Evolutionary conservation across 225 moss, liverwort and hornwort species (phyloP).

Genomic region (Takakia lepidozioides): DNA sequence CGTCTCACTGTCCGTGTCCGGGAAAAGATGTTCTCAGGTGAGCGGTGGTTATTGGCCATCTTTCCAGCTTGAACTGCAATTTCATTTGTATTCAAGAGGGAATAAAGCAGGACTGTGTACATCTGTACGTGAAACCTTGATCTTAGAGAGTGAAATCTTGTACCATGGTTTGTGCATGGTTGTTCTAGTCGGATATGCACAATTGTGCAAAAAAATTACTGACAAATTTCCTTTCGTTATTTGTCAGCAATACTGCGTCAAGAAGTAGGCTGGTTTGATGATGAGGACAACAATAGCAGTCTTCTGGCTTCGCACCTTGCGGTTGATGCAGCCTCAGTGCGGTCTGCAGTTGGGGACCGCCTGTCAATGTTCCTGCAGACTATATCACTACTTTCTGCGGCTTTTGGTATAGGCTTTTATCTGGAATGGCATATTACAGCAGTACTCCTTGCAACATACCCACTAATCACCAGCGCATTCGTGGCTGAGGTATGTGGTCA

Average conservation of each 20-base stretch:
- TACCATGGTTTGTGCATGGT: too few relatives aligned
- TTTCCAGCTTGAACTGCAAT: too few relatives aligned
- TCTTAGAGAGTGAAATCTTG: too few relatives aligned
- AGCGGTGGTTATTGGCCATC: too few relatives aligned
- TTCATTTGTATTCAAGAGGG: too few relatives aligned
- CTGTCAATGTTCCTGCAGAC: constrained; percentile 66
- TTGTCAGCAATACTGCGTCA: constrained; percentile 73
- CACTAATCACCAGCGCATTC: constrained; percentile 61
- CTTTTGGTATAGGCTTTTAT: constrained; percentile 61
- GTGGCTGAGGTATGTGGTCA: constrained; percentile 62
- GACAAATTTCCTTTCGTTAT: too few relatives aligned
- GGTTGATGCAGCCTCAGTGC: constrained; percentile 59
- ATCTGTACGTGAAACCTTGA: too few relatives aligned
- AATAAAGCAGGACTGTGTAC: too few relatives aligned
- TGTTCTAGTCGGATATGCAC: too few relatives aligned
- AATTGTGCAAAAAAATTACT: too few relatives aligned
- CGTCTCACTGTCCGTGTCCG: neutral
- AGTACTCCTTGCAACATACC: constrained; percentile 74
- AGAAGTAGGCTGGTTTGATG: constrained; percentile 82
- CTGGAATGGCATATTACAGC: constrained; percentile 77
- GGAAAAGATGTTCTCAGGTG: neutral
- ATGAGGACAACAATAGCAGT: constrained; percentile 64
- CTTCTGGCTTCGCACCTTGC: constrained; percentile 65
- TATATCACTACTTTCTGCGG: constrained; percentile 54
- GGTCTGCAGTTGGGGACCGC: constrained; percentile 68